A percentile compares a stretch with the other conserved stretches of the same genome.
These are phyloP conservation scores for Schizochytrium sp. DNA, from an alignment of 108 stramenopile species.

Conservation along the genomic window DNA sequence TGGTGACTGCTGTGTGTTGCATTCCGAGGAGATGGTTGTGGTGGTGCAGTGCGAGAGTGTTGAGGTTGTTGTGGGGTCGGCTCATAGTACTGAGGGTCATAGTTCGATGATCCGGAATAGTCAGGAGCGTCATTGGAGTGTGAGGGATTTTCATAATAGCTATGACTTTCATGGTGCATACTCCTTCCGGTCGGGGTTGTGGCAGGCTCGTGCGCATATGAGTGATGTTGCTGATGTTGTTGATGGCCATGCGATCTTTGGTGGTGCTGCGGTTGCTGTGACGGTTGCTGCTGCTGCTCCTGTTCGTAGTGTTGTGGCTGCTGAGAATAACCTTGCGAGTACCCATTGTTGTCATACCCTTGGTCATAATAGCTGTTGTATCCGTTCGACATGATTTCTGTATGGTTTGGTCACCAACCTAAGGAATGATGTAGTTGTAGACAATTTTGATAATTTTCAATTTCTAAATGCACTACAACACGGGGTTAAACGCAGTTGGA, in stretches of 20 bases:
- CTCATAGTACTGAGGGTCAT: background rate
- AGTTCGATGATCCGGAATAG: background rate
- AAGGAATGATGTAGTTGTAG: too few relatives aligned
- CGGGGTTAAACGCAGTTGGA: background rate
- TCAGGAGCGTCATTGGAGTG: background rate
- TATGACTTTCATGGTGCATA: background rate
- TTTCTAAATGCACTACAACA: background rate
- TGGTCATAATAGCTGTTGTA: slow-evolving; percentile 12
- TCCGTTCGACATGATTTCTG: slow-evolving; percentile 1
- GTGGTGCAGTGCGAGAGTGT: background rate
- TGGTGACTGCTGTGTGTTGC: background rate
- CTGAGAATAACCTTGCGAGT: background rate
- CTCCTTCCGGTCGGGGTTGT: too few relatives aligned
- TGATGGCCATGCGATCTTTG: background rate
- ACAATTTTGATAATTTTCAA: background rate
- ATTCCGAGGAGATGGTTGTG: slow-evolving; percentile 13
- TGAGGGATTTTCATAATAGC: background rate
- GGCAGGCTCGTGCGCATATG: too few relatives aligned
- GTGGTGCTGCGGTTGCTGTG: background rate
- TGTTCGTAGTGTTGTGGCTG: background rate
- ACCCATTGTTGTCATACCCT: slow-evolving; percentile 23
- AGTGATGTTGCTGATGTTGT: too few relatives aligned
- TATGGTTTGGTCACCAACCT: too few relatives aligned
- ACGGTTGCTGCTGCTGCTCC: background rate
- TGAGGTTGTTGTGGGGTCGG: background rate